phyloP scores from a whole-genome alignment of 1,139 yeast genomes.

The Candida pseudoviswanathii region DNA sequence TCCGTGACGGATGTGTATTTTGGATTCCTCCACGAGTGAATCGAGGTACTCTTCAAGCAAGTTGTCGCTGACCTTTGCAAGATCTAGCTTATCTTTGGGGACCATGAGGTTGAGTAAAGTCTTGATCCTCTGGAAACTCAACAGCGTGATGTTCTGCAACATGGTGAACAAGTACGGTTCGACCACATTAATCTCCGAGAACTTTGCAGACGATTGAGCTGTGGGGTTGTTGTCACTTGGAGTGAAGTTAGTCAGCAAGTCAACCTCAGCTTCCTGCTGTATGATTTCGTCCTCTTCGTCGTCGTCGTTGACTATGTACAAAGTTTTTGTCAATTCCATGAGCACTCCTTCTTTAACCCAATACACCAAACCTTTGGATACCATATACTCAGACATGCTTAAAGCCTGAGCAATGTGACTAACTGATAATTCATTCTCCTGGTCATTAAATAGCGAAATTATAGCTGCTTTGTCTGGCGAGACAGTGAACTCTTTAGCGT shows the following conservation, averaged over 20 bases:
- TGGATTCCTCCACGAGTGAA: constrained; percentile 20
- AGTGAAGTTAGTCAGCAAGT: constrained; percentile 1
- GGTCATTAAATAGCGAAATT: constrained; percentile 53
- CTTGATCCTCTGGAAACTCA: constrained; percentile 15
- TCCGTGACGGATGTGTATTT: constrained; percentile 19
- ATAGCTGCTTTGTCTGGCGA: constrained; percentile 73
- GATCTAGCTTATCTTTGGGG: constrained; percentile 14
- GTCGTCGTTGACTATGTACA: constrained; percentile 24
- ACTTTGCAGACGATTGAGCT: constrained; percentile 1
- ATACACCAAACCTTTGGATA: constrained; percentile 43
- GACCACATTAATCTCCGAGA: constrained; percentile 10
- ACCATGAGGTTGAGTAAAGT: constrained; percentile 15
- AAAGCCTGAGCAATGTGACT: constrained; percentile 28
- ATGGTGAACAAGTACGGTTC: constrained; percentile 11
- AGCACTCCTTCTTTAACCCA: constrained; percentile 62
- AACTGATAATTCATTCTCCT: constrained; percentile 26
- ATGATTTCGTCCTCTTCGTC: constrained; percentile 9
- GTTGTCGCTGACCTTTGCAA: constrained; percentile 5
- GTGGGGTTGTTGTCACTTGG: constrained; percentile 1
- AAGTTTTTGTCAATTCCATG: constrained; percentile 31
- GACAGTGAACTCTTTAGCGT: constrained; percentile 47
- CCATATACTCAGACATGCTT: constrained; percentile 42
- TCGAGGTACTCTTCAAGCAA: constrained; percentile 19
- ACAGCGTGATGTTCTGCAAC: constrained; percentile 13
- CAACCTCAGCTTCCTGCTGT: background rate